A percentile compares a stretch with the other conserved stretches of the same genome.
These are phyloP conservation scores for Astragalus glycyphyllos DNA, from an alignment of 306 rosid species.

Conservation along the genomic window DNA sequence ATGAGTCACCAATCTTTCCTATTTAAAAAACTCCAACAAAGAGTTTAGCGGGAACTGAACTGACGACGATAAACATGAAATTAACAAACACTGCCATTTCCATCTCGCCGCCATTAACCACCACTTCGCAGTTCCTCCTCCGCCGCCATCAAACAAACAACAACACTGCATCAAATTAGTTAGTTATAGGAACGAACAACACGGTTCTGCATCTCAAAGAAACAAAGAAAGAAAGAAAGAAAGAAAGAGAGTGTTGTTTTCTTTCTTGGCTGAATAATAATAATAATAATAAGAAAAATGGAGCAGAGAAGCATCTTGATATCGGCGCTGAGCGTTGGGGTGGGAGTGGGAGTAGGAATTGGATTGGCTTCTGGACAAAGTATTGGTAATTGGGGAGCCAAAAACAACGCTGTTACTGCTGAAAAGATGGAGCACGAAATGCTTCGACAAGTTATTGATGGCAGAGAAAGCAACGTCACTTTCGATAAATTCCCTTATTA, in stretches of 20 bases:
- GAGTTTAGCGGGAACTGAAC: constrained; percentile 42
- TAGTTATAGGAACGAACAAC: neutral
- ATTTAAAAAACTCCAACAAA: constrained; percentile 20
- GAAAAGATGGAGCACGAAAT: constrained; percentile 83
- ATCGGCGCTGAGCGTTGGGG: constrained; percentile 86
- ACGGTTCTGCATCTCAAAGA: neutral
- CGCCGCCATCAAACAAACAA: neutral
- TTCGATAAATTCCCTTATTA: constrained; percentile 89
- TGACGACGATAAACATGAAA: neutral
- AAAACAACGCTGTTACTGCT: constrained; percentile 53
- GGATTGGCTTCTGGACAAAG: constrained; percentile 83
- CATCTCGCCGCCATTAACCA: constrained; percentile 34
- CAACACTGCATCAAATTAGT: constrained; percentile 14
- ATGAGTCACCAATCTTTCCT: constrained; percentile 43
- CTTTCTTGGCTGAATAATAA: neutral
- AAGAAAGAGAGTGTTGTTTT: too few species aligned
- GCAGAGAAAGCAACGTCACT: constrained; percentile 83
- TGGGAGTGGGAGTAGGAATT: constrained; percentile 91
- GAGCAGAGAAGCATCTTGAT: constrained; percentile 74
- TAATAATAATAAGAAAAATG: constrained; percentile 45
- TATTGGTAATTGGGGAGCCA: constrained; percentile 63
- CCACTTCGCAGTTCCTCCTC: neutral
- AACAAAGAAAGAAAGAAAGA: neutral
- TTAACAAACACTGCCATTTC: neutral
- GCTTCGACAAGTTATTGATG: constrained; percentile 73